Conservation (phyloP, 2,329 filamentous ascomycete species). For the Aspergillus vadensis region DNA sequence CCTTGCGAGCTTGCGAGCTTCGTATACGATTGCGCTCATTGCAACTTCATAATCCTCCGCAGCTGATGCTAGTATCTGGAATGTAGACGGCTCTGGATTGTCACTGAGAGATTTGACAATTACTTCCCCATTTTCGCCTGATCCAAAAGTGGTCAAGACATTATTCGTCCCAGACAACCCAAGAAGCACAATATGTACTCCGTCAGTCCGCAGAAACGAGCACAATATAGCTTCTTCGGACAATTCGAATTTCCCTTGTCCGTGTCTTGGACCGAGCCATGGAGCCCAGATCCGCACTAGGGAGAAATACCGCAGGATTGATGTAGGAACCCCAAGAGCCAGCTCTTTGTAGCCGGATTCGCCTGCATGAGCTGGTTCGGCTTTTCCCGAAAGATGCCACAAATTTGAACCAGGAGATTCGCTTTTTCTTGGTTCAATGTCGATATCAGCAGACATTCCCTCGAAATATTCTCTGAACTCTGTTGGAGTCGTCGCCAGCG, state of each 20-base stretch:
- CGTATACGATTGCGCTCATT: constrained; percentile 80
- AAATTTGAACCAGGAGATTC: constrained; percentile 45
- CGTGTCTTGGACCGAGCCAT: constrained; percentile 89
- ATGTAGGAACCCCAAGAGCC: constrained; percentile 65
- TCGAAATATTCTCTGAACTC: constrained; percentile 38
- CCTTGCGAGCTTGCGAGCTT: constrained; percentile 69
- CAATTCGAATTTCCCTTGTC: constrained; percentile 64
- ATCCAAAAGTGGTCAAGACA: constrained; percentile 69
- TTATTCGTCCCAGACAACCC: constrained; percentile 74
- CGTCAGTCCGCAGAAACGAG: constrained; percentile 72
- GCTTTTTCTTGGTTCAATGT: constrained; percentile 38
- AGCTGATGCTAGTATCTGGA: constrained; percentile 69
- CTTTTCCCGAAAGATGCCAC: constrained; percentile 58
- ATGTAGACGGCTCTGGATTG: constrained; percentile 54
- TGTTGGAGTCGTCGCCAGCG: constrained; percentile 10
- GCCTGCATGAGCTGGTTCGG: constrained; percentile 56
- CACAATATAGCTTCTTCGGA: constrained; percentile 78
- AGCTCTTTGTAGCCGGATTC: constrained; percentile 60
- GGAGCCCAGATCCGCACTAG: constrained; percentile 76
- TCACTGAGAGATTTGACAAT: constrained; percentile 74
- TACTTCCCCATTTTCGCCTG: constrained; percentile 66
- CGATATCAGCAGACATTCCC: constrained; percentile 36
- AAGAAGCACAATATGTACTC: constrained; percentile 74
- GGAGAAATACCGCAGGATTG: constrained; percentile 74
- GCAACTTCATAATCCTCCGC: constrained; percentile 73